Evolutionary conservation across 2,329 filamentous ascomycete species (phyloP).

Genomic region (Cordyceps fumosorosea): DNA sequence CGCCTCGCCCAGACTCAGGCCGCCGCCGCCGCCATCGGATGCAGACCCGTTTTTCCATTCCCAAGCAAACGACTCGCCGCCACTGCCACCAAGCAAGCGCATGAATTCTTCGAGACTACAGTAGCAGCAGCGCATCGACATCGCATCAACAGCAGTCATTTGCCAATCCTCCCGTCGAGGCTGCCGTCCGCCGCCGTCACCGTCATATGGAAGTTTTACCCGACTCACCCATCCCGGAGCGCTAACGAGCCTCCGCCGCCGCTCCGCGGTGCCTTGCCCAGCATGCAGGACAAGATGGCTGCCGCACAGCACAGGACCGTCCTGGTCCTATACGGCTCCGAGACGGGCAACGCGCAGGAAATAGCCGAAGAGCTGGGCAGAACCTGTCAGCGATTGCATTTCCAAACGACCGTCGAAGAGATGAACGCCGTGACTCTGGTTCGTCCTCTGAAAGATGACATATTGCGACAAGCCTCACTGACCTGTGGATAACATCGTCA

Average conservation of each 20-base stretch:
- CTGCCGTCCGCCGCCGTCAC: no score
- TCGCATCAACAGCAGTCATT: background rate
- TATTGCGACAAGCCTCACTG: background rate
- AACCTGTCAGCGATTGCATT: slow-evolving; percentile 69
- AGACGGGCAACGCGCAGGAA: slow-evolving; percentile 92
- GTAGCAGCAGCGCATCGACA: background rate
- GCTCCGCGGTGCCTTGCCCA: background rate
- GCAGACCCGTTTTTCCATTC: slow-evolving; percentile 10
- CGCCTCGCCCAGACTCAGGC: background rate
- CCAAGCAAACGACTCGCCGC: background rate
- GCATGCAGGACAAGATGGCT: background rate
- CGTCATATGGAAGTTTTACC: background rate
- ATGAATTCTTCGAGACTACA: background rate
- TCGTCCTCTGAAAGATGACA: slow-evolving; percentile 27
- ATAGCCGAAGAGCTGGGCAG: slow-evolving; percentile 78
- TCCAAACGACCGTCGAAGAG: slow-evolving; percentile 67
- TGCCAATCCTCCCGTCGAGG: background rate
- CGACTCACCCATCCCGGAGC: background rate
- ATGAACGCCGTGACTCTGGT: slow-evolving; percentile 73
- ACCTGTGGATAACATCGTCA: background rate
- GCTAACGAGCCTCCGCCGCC: background rate
- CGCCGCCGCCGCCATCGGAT: slow-evolving; percentile 11
- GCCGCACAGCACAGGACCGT: slow-evolving; percentile 31
- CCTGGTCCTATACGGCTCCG: slow-evolving; percentile 84
- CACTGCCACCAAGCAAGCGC: background rate